Evolutionary conservation across 148 eudicot species (phyloP).

Genomic region (Chenopodium suecicum): DNA sequence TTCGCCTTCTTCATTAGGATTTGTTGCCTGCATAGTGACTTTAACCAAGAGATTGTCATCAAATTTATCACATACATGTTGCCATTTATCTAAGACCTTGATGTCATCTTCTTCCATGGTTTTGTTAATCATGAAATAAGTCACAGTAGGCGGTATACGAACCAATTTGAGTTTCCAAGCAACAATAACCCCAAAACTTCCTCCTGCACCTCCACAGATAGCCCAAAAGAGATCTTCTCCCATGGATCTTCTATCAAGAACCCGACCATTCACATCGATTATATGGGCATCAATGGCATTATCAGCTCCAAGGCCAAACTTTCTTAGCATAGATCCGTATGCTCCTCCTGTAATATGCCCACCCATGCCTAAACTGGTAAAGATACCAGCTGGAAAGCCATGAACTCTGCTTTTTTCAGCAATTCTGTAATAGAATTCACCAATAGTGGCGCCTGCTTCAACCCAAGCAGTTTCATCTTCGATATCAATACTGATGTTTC

Average conservation of each 20-base stretch:
- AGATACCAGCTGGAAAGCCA: constrained; percentile 36
- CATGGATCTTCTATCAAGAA: constrained; percentile 28
- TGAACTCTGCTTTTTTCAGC: constrained; percentile 26
- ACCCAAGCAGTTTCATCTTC: constrained; percentile 24
- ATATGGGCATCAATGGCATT: constrained; percentile 33
- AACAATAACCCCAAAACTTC: constrained; percentile 30
- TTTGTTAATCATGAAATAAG: constrained; percentile 17
- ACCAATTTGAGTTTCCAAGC: constrained; percentile 32
- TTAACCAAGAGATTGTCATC: constrained; percentile 25
- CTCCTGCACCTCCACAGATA: constrained; percentile 31
- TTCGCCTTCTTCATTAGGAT: background rate
- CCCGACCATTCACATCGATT: constrained; percentile 17
- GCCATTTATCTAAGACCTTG: constrained; percentile 25
- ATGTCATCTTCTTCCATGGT: background rate
- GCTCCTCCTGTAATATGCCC: constrained; percentile 40
- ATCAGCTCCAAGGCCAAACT: constrained; percentile 38
- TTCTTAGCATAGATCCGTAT: constrained; percentile 32
- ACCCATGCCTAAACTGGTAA: constrained; percentile 31
- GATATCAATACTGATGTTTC: constrained; percentile 17
- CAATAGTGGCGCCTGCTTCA: constrained; percentile 31
- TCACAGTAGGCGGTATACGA: constrained; percentile 26
- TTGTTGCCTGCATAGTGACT: constrained; percentile 12
- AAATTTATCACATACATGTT: constrained; percentile 19
- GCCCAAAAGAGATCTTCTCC: constrained; percentile 38
- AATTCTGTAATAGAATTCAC: constrained; percentile 32